Base-by-base conservation (phyloP, 1,284 basidiomycete genomes). In the Ceratobasidium sp. region DNA sequence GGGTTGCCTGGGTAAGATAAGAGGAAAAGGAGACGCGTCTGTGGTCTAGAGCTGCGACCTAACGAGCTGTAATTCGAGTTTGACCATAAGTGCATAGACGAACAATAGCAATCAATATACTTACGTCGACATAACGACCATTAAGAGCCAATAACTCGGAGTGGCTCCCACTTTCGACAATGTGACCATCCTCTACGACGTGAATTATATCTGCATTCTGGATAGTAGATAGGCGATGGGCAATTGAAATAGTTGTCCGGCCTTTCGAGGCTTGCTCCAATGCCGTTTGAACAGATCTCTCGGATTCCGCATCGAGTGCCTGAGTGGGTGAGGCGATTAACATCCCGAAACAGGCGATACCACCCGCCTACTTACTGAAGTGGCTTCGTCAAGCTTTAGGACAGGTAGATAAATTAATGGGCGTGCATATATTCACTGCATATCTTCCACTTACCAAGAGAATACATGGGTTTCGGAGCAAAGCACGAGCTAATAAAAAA, bases 181-280 rank as follows among this genome's bases (percentile, higher is more conserved):
- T 76, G 11, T 69, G 69, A n/a, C 79, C 79, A 47, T 78, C 77
- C 19, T 79, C 78, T 30, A 80, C 75, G 27, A 80, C 79, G 59
- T 75, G 77, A 69, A 80, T 80, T 21, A 74, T 71, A 54, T 79
- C 76, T 25, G 77, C 75, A 25, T 74, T 72, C 13, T 74, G 68
- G 53, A 79, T 79, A 11, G 78, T 77, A 0, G 75, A 76, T 29
- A 80, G 68, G 2, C 79, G 74, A 68, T 80, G 79, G 0, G 78
- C 79, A 62, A 80, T 78, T 21, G 76, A 77, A 50, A 79, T 78
- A 1, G 74, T 76, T 29, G 75, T 72, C 19, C 75, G 68, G 1
- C 77, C 78, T 3, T 71, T 57, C 0, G 77, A 75, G 0, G 77
- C 78, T 50, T 75, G 74, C 62, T 80, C 78, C 1, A 80, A 72